These are phyloP conservation scores for Paxillus rubicundulus DNA, from an alignment of 768 basidiomycete species.

Conservation along the genomic window DNA sequence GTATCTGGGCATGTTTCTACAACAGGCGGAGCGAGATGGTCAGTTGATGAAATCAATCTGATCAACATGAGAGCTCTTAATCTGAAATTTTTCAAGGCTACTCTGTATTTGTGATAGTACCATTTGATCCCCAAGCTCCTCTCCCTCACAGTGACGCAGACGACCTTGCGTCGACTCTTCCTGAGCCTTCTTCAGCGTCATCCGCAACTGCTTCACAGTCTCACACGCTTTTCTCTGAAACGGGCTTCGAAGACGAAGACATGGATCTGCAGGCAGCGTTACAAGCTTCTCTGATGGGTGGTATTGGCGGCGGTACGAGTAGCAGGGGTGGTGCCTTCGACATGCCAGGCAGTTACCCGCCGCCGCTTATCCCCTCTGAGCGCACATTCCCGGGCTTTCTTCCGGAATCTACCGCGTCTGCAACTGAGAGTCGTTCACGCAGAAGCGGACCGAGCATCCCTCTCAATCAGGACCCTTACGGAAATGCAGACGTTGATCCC, in stretches of 20 bases:
- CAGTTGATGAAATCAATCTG: slow-evolving; percentile 14
- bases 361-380: slow-evolving; percentile 27
- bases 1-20: slow-evolving; percentile 82
- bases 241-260: slow-evolving; percentile 76
- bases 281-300: slow-evolving; percentile 67
- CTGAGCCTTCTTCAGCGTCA: slow-evolving; percentile 46
- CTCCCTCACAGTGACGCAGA: slow-evolving; percentile 68
- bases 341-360: slow-evolving; percentile 14
- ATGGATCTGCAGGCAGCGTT: slow-evolving; percentile 84
- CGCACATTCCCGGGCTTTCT: slow-evolving; percentile 27
- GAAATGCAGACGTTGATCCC: slow-evolving; percentile 44
- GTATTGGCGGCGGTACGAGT: slow-evolving; percentile 1
- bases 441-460: slow-evolving; percentile 18
- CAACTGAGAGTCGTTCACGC: slow-evolving; percentile 15
- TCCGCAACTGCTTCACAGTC: slow-evolving; percentile 11
- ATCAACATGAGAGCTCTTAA: slow-evolving; percentile 1
- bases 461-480: slow-evolving; percentile 30
- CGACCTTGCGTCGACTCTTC: slow-evolving; percentile 60
- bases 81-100: slow-evolving; percentile 51
- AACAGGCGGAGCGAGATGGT: slow-evolving; percentile 87
- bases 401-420: slow-evolving; percentile 2
- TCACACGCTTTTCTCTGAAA: slow-evolving; percentile 8
- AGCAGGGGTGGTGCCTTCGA: slow-evolving; percentile 7
- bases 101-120: slow-evolving; percentile 75
- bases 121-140: slow-evolving; percentile 52